Evolutionary conservation across 345 rosid genomes (phyloP).

Genomic region (Atalantia buxifolia): DNA sequence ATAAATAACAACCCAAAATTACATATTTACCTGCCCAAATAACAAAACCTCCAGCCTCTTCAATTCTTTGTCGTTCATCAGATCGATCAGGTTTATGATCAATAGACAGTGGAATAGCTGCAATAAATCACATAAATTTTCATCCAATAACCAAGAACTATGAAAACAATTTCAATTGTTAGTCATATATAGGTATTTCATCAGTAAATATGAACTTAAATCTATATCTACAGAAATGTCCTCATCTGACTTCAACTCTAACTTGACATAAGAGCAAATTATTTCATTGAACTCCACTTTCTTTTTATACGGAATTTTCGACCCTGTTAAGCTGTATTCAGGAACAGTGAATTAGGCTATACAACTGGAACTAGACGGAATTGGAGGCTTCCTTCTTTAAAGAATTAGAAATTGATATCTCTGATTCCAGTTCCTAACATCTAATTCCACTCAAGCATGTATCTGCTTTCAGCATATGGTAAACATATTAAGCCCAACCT

Average conservation of each 20-base stretch:
- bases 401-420: not conserved
- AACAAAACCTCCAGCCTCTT: constrained; percentile 48
- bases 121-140: constrained; percentile 4
- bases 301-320: not conserved
- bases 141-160: not conserved
- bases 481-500: not conserved
- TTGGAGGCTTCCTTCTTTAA: not conserved
- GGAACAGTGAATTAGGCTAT: not conserved
- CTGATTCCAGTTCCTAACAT: not conserved
- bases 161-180: not conserved
- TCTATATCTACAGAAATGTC: not conserved
- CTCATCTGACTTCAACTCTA: not conserved
- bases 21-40: constrained; percentile 47
- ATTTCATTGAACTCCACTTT: not conserved
- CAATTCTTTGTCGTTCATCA: constrained; percentile 49
- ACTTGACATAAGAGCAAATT: not conserved
- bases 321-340: not conserved
- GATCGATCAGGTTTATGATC: constrained; percentile 56
- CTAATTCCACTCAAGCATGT: not conserved
- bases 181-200: not conserved
- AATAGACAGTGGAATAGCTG: constrained; percentile 39
- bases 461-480: not conserved
- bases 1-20: constrained; percentile 2
- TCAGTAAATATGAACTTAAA: not conserved
- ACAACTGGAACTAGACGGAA: not conserved